Evolutionary conservation across 441 rosid species (phyloP), one percentile per base, ranked within the genome.

Genomic region (Codiaeum variegatum): DNA sequence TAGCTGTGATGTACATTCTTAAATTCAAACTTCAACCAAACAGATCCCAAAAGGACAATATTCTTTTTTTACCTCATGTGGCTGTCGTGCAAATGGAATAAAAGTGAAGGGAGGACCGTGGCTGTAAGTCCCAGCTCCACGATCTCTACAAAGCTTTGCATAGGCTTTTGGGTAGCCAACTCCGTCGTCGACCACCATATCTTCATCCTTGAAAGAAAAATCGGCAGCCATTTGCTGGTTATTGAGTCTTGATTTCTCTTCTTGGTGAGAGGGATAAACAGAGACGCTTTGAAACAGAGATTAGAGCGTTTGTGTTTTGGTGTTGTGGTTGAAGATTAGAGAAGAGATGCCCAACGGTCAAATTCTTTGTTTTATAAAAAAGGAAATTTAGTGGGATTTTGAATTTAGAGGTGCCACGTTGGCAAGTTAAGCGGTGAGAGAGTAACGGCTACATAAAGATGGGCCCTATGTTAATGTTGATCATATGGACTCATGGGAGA

Each of bases 81-180:
- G 87, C 61, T 83, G 92, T 74, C 87, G 74, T 77, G 75, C 55
- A 59, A 76, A 88, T 2, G 98, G 96, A 42, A 72, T 76, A 88
- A 89, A 92, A 19, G 87, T 76, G 75, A 87, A 84, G 54, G 97
- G 98, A 81, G 98, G 98, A 55, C 96, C 98, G 16, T 75, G 76
- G 72, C 52, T 74, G 74, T 78, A 92, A 13, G 85, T 78, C 5
- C 79, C 80, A 15, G 72, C 70, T 6, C 79, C 64, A 11, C 70
- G 55, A 73, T 85, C 91, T 62, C 88, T 79, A 77, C 93, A 90
- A 54, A 91, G 82, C 80, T 82, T 89, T 0, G 91, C 90, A 46
- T 84, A 92, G 40, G 97, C 93, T 79, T 76, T 80, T 4, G 98
- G 97, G 84, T 83, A 92, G 2, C 97, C 97, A 2, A 85, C 85